Base-by-base conservation (phyloP, 1,284 basidiomycete species). In the Cutaneotrichosporon curvatum region DNA sequence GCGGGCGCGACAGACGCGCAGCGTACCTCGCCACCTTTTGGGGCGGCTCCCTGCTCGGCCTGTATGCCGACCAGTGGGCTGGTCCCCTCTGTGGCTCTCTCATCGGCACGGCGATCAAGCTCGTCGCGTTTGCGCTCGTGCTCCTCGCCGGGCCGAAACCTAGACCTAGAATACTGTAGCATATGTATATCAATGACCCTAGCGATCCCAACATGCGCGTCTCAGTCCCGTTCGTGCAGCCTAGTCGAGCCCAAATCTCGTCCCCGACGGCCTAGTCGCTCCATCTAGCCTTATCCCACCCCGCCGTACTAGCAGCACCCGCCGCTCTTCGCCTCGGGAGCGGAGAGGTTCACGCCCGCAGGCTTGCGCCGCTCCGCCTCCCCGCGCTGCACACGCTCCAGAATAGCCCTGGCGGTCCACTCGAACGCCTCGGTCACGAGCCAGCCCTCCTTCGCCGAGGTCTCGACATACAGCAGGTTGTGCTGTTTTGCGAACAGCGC, bases 381-480 rank as follows among this genome's bases (percentile, higher is more conserved):
- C 19, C 53, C 60, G 16, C 53, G 55, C 41, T 50, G 45, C 11
- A 64, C 57, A n/a, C 60, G 55, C 18, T 53, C 53, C 43, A 70
- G 49, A 5, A 64, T 62, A 52, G 68, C 63, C 41, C 60, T 57
- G n/a, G 67, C 67, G 5, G 65, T 68, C 57, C 61, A 55, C 51
- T 67, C 65, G 33, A 70, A 70, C 8, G 67, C 67, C 22, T 65
- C 61, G 4, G 59, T 62, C 9, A 70, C 67, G 16, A 59, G 59
- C 67, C 65, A 67, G 2, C 67, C 67, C 43, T 68, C 64, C 47
- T 70, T 70, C 1, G 67, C 67, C 8, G 51, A 56, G 19, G 67
- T 70, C 48, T 70, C 67, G 40, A 70, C 63, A 43, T 68, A 70
- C 14, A 70, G 45, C 48, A 70, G 45, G 15, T 59, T 59, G 46